Base-by-base conservation (phyloP, 2,329 filamentous ascomycete species). In the Phialocephala subalpina region DNA sequence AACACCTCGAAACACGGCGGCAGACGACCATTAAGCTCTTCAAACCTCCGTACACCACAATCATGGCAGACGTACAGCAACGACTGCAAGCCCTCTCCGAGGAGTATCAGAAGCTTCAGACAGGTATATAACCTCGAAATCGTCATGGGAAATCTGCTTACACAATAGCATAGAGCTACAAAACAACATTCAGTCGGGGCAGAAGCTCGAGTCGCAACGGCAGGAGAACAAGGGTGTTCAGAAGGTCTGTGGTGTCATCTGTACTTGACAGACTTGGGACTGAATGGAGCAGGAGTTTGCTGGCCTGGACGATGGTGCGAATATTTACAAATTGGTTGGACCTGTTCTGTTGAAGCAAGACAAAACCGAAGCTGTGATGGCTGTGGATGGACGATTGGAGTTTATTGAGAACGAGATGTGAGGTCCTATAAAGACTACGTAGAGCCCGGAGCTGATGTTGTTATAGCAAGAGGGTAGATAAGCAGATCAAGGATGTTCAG, bases 341-440 rank as follows among this genome's bases (percentile, higher is more conserved):
- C 96, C 96, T 0, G 92, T 98, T 7, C 82, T 99, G 42, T 80
- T 99, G 75, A 97, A 98, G 84, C 96, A 99, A 80, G 96, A 98
- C 65, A 94, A 92, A 79, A 82, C 88, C 1, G 96, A 99, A 78
- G 96, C 96, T 0, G 89, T 94, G 70, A 91, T 92, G 83, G 94
- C 94, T 0, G 96, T 99, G 20, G 93, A 97, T 73, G 93, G 93
- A 22, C 89, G 96, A 27, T 79, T 99, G 59, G 94, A 97, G 71
- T 98, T 95, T 76, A 99, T 99, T 71, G 87, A 90, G 71, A 93
- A 95, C 75, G 95, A 99, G 77, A 96, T 98, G 94, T 97, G 78
- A 78, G 90, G 27, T 35, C 18, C 4, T 16, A 20, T 22, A 7
- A 14, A 3, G 18, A 20, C 14, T 18, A 20, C 16, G 22, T 6